phyloP scores from a whole-genome alignment of 2,329 filamentous ascomycete species.

The Trichoderma breve region DNA sequence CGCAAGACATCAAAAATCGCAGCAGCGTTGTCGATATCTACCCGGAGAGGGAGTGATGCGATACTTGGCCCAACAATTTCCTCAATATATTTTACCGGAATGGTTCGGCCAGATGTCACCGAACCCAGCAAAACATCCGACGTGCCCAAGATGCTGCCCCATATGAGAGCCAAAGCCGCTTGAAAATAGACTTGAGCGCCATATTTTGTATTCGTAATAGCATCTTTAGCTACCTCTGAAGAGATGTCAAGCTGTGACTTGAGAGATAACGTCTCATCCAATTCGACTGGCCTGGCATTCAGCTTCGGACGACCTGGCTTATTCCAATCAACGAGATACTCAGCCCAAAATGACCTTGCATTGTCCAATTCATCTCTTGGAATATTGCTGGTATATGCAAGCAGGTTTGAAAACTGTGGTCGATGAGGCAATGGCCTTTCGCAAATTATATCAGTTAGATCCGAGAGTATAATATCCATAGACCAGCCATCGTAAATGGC shows the following conservation, averaged over 20 bases:
- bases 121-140: constrained; percentile 71
- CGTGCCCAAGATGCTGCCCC: constrained; percentile 61
- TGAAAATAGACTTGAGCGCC: constrained; percentile 75
- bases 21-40: constrained; percentile 52
- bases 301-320: constrained; percentile 55
- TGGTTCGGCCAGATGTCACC: constrained; percentile 76
- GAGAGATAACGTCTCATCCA: constrained; percentile 22
- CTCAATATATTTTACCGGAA: constrained; percentile 70
- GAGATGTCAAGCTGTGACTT: constrained; percentile 24
- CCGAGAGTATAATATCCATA: constrained; percentile 68
- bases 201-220: constrained; percentile 44
- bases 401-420: constrained; percentile 61
- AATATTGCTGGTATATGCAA: constrained; percentile 44
- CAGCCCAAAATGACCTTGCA: constrained; percentile 66
- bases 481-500: constrained; percentile 94
- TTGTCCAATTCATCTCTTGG: constrained; percentile 33
- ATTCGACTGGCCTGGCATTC: constrained; percentile 28
- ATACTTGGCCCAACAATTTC: constrained; percentile 77
- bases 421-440: constrained; percentile 35
- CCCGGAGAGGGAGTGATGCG: constrained; percentile 68
- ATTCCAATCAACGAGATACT: constrained; percentile 58
- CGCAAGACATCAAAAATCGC: constrained; percentile 61
- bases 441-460: constrained; percentile 56
- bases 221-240: constrained; percentile 27
- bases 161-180: constrained; percentile 63